These are phyloP conservation scores for Neospermospora avenae DNA, from an alignment of 2,329 filamentous ascomycete species.

Conservation along the genomic window DNA sequence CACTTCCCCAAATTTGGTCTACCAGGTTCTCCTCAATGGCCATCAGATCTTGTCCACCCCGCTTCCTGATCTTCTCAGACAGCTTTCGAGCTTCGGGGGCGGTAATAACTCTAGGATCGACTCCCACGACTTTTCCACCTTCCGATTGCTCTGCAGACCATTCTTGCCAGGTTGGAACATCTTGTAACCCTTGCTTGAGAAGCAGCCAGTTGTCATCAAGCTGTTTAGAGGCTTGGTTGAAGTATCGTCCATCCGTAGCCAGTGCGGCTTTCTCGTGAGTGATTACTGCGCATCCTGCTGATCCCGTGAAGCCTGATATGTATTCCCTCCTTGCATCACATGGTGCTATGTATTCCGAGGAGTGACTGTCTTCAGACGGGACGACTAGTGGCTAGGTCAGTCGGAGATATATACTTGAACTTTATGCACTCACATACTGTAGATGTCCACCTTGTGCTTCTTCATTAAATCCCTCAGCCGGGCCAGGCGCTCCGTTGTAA, in stretches of 20 bases:
- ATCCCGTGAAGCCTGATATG: slow-evolving; percentile 92
- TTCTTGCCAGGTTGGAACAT: slow-evolving; percentile 96
- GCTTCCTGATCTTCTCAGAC: slow-evolving; percentile 80
- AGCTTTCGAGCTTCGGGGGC: slow-evolving; percentile 71
- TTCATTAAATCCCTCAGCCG: slow-evolving; percentile 83
- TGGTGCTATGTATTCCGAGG: slow-evolving; percentile 96
- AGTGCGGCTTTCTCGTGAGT: slow-evolving; percentile 83
- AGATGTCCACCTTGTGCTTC: slow-evolving; percentile 82
- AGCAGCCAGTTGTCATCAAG: slow-evolving; percentile 89
- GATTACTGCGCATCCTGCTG: slow-evolving; percentile 87
- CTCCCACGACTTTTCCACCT: slow-evolving; percentile 81
- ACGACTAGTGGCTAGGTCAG: slow-evolving; percentile 62
- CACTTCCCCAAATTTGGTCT: slow-evolving; percentile 81
- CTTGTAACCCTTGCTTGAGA: slow-evolving; percentile 87
- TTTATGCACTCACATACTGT: slow-evolving; percentile 60
- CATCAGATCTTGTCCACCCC: slow-evolving; percentile 72
- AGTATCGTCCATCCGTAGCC: slow-evolving; percentile 94
- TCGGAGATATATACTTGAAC: slow-evolving; percentile 20
- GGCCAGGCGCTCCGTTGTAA: slow-evolving; percentile 73
- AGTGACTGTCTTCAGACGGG: slow-evolving; percentile 94
- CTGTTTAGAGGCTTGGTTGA: slow-evolving; percentile 91
- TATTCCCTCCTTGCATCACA: slow-evolving; percentile 89
- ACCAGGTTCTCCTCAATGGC: slow-evolving; percentile 79
- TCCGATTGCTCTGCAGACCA: slow-evolving; percentile 88
- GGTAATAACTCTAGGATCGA: slow-evolving; percentile 86